Percentiles rank a stretch among this genome's conserved stretches.
phyloP scores from a whole-genome alignment of 768 basidiomycete species.

The Termitomyces sp. region DNA sequence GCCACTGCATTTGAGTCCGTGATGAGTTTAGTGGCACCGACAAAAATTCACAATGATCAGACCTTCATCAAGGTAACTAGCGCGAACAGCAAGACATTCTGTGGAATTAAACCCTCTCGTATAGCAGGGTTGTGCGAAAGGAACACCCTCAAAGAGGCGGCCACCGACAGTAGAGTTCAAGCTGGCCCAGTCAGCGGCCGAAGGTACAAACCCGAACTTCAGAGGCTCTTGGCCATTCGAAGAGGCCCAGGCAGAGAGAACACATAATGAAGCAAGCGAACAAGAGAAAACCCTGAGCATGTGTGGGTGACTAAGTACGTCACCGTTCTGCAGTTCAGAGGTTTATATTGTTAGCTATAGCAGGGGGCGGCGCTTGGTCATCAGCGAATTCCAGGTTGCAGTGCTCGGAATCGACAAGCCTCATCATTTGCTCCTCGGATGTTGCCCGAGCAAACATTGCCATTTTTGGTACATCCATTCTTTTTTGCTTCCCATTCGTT shows the following conservation, averaged over 20 bases:
- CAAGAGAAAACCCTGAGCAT: neutral
- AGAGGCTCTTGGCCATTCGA: slow-evolving; percentile 11
- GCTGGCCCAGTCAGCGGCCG: slow-evolving; percentile 17
- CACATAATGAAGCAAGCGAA: neutral
- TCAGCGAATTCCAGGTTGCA: neutral
- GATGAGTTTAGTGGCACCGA: neutral
- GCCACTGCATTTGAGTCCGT: slow-evolving; percentile 8
- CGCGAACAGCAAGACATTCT: slow-evolving; percentile 15
- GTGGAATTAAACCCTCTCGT: slow-evolving; percentile 15
- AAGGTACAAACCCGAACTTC: neutral
- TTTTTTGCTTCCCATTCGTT: neutral
- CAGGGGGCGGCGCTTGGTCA: neutral
- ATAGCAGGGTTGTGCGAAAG: slow-evolving; percentile 25
- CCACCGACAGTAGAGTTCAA: slow-evolving; percentile 13
- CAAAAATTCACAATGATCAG: neutral
- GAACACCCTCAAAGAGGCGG: slow-evolving; percentile 18
- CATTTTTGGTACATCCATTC: neutral
- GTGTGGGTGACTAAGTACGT: neutral
- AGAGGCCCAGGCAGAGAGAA: neutral
- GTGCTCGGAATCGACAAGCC: too few species aligned
- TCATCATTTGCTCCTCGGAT: neutral
- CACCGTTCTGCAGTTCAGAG: neutral
- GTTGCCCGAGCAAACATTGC: neutral
- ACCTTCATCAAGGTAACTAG: slow-evolving; percentile 21
- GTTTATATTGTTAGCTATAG: neutral